Conservation (phyloP, 768 basidiomycete species). For the Agrocybe chaxingu region DNA sequence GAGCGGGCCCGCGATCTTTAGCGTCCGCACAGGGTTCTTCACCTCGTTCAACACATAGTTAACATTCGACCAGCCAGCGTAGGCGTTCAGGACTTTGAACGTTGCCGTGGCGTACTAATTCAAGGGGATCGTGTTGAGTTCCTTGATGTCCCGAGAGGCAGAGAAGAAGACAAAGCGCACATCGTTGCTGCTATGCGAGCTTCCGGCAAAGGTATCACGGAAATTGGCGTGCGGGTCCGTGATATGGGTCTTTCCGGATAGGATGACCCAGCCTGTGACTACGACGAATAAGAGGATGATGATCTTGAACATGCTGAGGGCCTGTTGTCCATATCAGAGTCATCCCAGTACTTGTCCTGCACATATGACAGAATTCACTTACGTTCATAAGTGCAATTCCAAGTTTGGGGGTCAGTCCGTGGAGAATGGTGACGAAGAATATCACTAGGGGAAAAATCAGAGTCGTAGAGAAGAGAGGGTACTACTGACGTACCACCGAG, state of each 20-base stretch:
- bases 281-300: conserved; percentile 52
- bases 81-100: conserved; percentile 49
- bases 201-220: conserved; percentile 49
- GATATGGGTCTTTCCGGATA: conserved; percentile 49
- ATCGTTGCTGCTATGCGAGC: conserved; percentile 43
- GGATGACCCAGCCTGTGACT: conserved; percentile 49
- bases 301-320: conserved; percentile 52
- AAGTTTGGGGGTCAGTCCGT: conserved; percentile 45
- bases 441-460: conserved; percentile 34
- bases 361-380: no score
- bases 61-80: conserved; percentile 51
- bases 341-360: no score
- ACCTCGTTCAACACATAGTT: conserved; percentile 63
- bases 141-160: not conserved
- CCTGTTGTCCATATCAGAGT: conserved; percentile 19
- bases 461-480: not conserved
- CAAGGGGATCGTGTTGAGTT: not conserved
- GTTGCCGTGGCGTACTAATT: conserved; percentile 56
- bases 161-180: conserved; percentile 7
- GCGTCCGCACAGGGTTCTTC: conserved; percentile 54
- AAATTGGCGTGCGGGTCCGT: conserved; percentile 52
- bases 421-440: conserved; percentile 45
- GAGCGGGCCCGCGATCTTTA: conserved; percentile 60
- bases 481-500: conserved; percentile 40
- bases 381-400: conserved; percentile 59